A percentile compares a stretch with the other conserved stretches of the same genome.
Conservation (phyloP, 768 basidiomycete species). For the Lactarius akahatsu region DNA sequence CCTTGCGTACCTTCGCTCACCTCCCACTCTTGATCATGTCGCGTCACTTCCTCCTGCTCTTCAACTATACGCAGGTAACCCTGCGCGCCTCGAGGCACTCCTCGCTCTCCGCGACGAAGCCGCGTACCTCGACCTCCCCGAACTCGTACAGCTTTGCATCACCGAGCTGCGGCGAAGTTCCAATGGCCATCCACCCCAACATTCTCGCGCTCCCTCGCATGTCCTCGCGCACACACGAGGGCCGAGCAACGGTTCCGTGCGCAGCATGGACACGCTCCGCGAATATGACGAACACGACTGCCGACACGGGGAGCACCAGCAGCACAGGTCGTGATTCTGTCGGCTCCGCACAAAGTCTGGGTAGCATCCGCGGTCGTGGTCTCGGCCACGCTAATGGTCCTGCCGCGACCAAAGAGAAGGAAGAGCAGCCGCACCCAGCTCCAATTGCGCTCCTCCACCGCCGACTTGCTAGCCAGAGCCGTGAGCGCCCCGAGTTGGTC, state of each 20-base stretch:
- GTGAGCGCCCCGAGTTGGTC: constrained; percentile 20
- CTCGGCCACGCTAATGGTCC: not conserved
- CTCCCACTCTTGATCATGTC: constrained; percentile 46
- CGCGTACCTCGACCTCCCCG: constrained; percentile 65
- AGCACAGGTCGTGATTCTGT: constrained; percentile 28
- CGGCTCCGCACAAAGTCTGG: constrained; percentile 20
- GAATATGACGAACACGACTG: constrained; percentile 48
- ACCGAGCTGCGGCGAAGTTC: constrained; percentile 62
- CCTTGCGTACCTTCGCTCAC: constrained; percentile 67
- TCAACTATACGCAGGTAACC: constrained; percentile 44
- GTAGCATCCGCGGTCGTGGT: constrained; percentile 16
- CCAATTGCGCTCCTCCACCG: constrained; percentile 14
- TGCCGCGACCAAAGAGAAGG: not conserved
- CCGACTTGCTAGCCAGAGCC: constrained; percentile 22
- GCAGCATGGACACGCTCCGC: constrained; percentile 59
- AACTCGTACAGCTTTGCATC: constrained; percentile 61
- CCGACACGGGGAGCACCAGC: constrained; percentile 15
- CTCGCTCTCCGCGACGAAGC: constrained; percentile 81
- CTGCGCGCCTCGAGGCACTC: constrained; percentile 52
- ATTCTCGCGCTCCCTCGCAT: constrained; percentile 25
- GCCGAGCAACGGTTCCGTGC: constrained; percentile 55
- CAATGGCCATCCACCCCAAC: constrained; percentile 24
- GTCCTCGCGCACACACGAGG: constrained; percentile 42
- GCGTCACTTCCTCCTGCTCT: constrained; percentile 60
- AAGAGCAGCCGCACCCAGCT: not conserved